Percentiles rank a stretch among this genome's conserved stretches.
Conservation (phyloP, 768 basidiomycete species). For the Termitomyces eurrhizus region DNA sequence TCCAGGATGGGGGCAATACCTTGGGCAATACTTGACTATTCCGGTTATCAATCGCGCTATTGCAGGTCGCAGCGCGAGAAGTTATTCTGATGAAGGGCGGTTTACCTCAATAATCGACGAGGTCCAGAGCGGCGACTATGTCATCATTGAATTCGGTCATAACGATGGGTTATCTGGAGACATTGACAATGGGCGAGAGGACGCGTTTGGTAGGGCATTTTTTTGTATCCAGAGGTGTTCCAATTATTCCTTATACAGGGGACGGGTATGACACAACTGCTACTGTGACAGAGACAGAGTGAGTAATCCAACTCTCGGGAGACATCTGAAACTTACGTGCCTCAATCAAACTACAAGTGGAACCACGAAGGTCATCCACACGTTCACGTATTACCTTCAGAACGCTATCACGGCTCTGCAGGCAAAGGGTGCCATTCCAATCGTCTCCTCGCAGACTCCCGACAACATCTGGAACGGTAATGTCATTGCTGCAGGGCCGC, state of each 20-base stretch:
- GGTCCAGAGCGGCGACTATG: conserved; percentile 36
- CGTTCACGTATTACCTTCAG: conserved; percentile 43
- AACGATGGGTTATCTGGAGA: conserved; percentile 35
- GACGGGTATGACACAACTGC: conserved; percentile 2
- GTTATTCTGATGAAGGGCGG: conserved; percentile 44
- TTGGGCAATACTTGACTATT: conserved; percentile 36
- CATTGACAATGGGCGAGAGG: conserved; percentile 38
- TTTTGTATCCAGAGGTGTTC: not conserved
- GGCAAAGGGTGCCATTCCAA: conserved; percentile 43
- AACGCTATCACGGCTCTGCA: conserved; percentile 38
- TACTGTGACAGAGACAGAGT: conserved; percentile 2
- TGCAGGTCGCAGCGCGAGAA: conserved; percentile 42
- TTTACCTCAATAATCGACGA: conserved; percentile 39
- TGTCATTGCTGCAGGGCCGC: conserved; percentile 30
- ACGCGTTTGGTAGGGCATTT: conserved; percentile 28
- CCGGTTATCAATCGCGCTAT: conserved; percentile 44
- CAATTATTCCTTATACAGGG: not conserved
- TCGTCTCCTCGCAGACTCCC: conserved; percentile 47
- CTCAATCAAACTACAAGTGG: conserved; percentile 25
- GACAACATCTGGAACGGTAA: conserved; percentile 38
- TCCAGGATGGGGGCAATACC: conserved; percentile 43
- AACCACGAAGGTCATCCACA: conserved; percentile 34
- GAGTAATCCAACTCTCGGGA: not conserved
- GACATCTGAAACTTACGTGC: not conserved
- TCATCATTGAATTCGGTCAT: conserved; percentile 46